phyloP scores from a whole-genome alignment of 2,329 filamentous ascomycete species.

The Colletotrichum spaethianum region DNA sequence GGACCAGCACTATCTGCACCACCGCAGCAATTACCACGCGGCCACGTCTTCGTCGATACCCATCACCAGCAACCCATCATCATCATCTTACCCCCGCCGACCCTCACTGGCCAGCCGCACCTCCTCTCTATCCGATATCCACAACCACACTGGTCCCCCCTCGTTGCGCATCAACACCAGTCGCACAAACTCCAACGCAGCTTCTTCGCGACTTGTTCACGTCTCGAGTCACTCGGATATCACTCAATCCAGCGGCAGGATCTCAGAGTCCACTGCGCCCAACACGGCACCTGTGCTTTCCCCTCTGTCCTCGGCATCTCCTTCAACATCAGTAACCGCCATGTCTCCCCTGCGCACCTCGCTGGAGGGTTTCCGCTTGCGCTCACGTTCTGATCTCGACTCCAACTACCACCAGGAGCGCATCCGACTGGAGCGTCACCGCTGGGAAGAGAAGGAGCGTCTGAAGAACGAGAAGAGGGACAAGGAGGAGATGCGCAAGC shows the following conservation, averaged over 20 bases:
- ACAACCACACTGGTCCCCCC: slow-evolving; percentile 45
- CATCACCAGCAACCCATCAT: slow-evolving; percentile 47
- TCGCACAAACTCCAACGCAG: slow-evolving; percentile 44
- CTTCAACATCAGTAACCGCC: slow-evolving; percentile 51
- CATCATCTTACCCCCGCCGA: slow-evolving; percentile 46
- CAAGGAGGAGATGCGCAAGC: slow-evolving; percentile 69
- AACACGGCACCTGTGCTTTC: slow-evolving; percentile 48
- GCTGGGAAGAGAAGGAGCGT: slow-evolving; percentile 74
- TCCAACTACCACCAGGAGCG: slow-evolving; percentile 67
- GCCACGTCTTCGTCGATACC: slow-evolving; percentile 40
- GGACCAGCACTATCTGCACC: slow-evolving; percentile 30
- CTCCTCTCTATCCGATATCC: slow-evolving; percentile 55
- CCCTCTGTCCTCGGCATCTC: slow-evolving; percentile 51
- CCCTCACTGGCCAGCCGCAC: slow-evolving; percentile 57
- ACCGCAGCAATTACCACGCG: slow-evolving; percentile 44
- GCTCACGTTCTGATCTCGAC: slow-evolving; percentile 73
- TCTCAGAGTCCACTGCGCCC: slow-evolving; percentile 45
- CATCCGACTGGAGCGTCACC: slow-evolving; percentile 72
- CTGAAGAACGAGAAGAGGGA: slow-evolving; percentile 75
- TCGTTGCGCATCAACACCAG: slow-evolving; percentile 57
- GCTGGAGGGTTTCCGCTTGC: slow-evolving; percentile 73
- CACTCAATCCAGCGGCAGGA: slow-evolving; percentile 49
- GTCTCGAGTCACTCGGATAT: slow-evolving; percentile 66
- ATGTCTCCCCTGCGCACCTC: slow-evolving; percentile 71
- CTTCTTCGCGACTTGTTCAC: slow-evolving; percentile 58